These are phyloP conservation scores for Diaporthe capsici DNA, from an alignment of 2,329 filamentous ascomycete genomes.

Conservation along the genomic window DNA sequence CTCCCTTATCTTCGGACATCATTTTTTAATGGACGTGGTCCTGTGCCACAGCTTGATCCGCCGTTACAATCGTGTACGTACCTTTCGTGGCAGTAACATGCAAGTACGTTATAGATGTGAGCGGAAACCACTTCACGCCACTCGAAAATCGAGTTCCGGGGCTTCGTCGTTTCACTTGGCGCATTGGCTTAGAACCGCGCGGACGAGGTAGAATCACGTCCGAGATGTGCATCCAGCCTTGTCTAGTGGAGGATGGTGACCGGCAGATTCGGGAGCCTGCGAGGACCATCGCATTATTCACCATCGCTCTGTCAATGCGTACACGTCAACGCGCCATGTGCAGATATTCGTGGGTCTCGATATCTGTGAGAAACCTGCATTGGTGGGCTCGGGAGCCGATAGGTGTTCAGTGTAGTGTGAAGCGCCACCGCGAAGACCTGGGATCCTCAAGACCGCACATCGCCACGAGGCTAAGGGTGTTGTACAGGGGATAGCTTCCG, in stretches of 20 bases:
- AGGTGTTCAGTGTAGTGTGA: background rate
- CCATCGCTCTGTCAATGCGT: background rate
- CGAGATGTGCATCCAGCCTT: background rate
- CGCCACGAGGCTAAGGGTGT: background rate
- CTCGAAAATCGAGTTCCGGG: background rate
- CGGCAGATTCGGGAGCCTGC: background rate
- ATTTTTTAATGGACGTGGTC: background rate
- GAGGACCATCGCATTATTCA: background rate
- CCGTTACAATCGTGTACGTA: too few relatives aligned
- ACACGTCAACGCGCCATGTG: background rate
- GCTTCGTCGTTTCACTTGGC: background rate
- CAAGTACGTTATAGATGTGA: too few relatives aligned
- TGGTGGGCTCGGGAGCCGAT: background rate
- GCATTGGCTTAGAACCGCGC: background rate
- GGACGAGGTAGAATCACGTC: background rate
- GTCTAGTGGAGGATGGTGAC: background rate
- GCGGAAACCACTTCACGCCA: background rate
- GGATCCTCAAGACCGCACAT: background rate
- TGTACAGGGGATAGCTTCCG: background rate
- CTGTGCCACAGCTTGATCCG: background rate
- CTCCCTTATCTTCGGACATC: background rate
- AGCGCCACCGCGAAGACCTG: background rate
- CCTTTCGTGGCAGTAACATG: background rate
- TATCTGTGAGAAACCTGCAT: background rate
- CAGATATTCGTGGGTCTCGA: background rate